Conservation (phyloP, 192 early-diverging fungal genomes). For the Podila verticillata region DNA sequence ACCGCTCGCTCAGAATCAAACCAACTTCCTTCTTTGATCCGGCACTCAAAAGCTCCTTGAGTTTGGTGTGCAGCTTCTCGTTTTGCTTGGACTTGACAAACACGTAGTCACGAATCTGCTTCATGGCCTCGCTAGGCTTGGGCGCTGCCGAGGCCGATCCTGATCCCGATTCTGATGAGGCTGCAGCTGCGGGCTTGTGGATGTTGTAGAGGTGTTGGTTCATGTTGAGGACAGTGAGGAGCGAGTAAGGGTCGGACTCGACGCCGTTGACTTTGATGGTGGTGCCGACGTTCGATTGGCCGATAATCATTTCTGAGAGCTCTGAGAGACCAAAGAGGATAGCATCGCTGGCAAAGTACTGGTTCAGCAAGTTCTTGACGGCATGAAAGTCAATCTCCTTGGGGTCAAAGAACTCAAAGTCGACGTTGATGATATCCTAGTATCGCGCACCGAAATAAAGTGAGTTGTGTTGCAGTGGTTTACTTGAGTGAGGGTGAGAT, state of each 20-base stretch:
- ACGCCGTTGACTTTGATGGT: conserved; percentile 88
- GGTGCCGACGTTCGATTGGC: conserved; percentile 80
- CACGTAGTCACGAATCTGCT: conserved; percentile 70
- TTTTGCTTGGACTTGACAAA: conserved; percentile 65
- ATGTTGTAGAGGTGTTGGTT: conserved; percentile 61
- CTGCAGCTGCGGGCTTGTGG: conserved; percentile 8
- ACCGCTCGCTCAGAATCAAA: conserved; percentile 84
- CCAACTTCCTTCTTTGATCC: conserved; percentile 58
- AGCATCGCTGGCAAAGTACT: conserved; percentile 83
- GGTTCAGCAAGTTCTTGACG: conserved; percentile 84
- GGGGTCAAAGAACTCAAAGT: conserved; percentile 97
- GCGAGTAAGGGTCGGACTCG: conserved; percentile 87
- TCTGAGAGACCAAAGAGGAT: conserved; percentile 77
- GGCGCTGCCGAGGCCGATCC: conserved; percentile 4
- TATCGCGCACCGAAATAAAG: not conserved
- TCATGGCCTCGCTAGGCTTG: conserved; percentile 59
- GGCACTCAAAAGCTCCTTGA: conserved; percentile 45
- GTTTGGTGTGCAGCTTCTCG: conserved; percentile 47
- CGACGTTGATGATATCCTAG: conserved; percentile 81
- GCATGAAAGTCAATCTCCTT: conserved; percentile 90
- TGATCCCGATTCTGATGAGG: conserved; percentile 7
- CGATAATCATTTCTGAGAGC: conserved; percentile 86
- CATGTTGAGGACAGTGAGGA: conserved; percentile 82
- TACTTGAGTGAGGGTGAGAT: not conserved
- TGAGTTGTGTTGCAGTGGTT: not conserved